Evolutionary conservation across 2,329 filamentous ascomycete species (phyloP).

Genomic region (Neonectria punicea): DNA sequence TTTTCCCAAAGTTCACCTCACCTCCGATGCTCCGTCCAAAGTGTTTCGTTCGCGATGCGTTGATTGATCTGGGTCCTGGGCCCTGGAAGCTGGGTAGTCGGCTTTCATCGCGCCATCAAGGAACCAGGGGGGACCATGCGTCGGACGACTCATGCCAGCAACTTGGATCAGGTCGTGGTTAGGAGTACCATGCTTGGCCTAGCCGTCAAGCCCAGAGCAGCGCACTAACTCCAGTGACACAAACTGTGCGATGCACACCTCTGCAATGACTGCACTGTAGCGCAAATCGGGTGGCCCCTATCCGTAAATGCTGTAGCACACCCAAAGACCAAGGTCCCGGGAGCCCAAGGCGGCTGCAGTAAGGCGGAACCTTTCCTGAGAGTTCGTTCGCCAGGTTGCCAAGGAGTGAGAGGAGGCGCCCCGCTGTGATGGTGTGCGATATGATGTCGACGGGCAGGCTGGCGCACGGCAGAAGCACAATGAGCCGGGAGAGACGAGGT

Average conservation of each 20-base stretch:
- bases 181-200: background rate
- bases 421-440: constrained; percentile 27
- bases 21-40: constrained; percentile 1
- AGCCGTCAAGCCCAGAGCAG: constrained; percentile 14
- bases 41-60: constrained; percentile 4
- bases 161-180: constrained; percentile 20
- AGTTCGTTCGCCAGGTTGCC: background rate
- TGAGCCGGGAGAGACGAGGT: constrained; percentile 16
- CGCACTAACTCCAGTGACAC: constrained; percentile 4
- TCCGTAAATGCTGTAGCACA: constrained; percentile 6
- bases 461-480: constrained; percentile 23
- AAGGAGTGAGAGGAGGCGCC: constrained; percentile 1
- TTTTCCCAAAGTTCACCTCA: constrained; percentile 1
- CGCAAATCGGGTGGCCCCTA: constrained; percentile 14
- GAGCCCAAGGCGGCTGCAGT: constrained; percentile 2
- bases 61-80: background rate
- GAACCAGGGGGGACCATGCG: constrained; percentile 16
- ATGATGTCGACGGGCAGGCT: background rate
- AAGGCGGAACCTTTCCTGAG: constrained; percentile 9
- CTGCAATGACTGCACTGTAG: constrained; percentile 5
- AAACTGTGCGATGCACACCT: constrained; percentile 1
- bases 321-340: constrained; percentile 2
- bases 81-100: constrained; percentile 2
- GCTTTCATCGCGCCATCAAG: background rate
- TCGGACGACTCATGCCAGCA: constrained; percentile 19